Evolutionary conservation across 768 basidiomycete species (phyloP), one percentile per base, ranked within the genome.

Genomic region (Clathrus columnatus): DNA sequence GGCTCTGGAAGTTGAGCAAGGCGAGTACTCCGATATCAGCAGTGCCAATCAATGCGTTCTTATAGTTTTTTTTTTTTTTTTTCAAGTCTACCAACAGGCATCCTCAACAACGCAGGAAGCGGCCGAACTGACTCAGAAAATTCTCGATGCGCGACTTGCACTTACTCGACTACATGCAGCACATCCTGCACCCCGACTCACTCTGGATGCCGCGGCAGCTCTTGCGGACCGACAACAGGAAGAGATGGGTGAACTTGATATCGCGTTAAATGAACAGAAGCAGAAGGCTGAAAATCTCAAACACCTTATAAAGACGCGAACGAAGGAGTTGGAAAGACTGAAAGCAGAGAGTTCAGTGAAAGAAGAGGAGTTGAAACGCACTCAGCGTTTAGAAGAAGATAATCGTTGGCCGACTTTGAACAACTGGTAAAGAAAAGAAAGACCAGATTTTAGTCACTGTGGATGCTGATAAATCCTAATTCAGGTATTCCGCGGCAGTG

Each of bases 91-190:
- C 62, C 67, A 71, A 41, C 78, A 76, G 59, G 77, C 82, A 0
- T 80, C 78, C 43, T 67, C 72, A 1, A 67, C 78, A 7, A 76
- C 81, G 0, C 69, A 71, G 21, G 77, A 80, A 58, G 83, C 84
- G 1, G 71, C 81, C 20, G 59, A 73, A 1, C 77, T 91, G 1
- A 79, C 85, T 0, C 80, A 87, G 55, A 78, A 87, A 65, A 91
- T 94, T 61, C 78, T 90, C 57, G 90, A 93, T 64, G 82, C 90
- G 30, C 84, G 87, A 30, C 78, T 92, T 4, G 79, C 85, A 1
- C 75, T 94, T 32, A 84, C 85, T 6, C 81, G 91, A 1, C 80
- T 94, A 17, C 82, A 88, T 18, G 85, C 91, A 60, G 79, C 84
- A 1, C 82, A 94, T 61, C 87, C 89, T 0, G 79, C 83, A 18